Evolutionary conservation across 1,284 basidiomycete genomes (phyloP), one percentile per base, ranked within the genome.

Genomic region (Boletus holoroseus): DNA sequence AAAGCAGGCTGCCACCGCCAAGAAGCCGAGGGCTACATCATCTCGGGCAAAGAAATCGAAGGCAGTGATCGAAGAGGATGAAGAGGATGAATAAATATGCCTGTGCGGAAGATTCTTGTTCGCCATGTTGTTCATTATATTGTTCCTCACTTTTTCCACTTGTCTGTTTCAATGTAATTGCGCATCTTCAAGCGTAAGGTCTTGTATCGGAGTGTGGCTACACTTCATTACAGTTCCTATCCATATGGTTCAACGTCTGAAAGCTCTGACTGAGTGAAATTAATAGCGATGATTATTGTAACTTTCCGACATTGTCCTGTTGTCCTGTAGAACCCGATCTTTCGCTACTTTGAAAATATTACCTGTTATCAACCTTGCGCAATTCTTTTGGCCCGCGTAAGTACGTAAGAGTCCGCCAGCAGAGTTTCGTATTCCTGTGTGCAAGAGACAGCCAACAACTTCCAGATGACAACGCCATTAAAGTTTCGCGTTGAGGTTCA

Each of bases 1-100:
- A 6, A 67, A 64, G 40, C 62, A 61, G 28, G 50, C 62, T 46
- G 47, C 56, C 11, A 8, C 20, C 30, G 42, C 54, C 32, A 67
- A 66, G 50, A 69, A 66, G 36, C 28, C 56, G 2, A 69, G 44
- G 45, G 49, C 59, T 18, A 24, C 59, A 37, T 49, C 63, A 41
- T 58, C 66, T 26, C 59, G 67, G 36, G 47, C 44, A 26, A 67
- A 67, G 61, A 70, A 67, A 55, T 53, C 63, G 24, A 70, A 67
- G 49, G 62, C 30, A 16, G 54, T 58, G 15, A 47, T 58, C 7
- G 66, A 60, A 47, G 64, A 68, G 35, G 63, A 68, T 34, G 64
- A 68, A 41, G 68, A 67, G 34, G 62, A 66, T 2, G 66, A 65
- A 47, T 64, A 51, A 55, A 49, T 49, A 41, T 24, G 12, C 18